Conservation (phyloP, 768 basidiomycete species). For the Myochromella boudieri region DNA sequence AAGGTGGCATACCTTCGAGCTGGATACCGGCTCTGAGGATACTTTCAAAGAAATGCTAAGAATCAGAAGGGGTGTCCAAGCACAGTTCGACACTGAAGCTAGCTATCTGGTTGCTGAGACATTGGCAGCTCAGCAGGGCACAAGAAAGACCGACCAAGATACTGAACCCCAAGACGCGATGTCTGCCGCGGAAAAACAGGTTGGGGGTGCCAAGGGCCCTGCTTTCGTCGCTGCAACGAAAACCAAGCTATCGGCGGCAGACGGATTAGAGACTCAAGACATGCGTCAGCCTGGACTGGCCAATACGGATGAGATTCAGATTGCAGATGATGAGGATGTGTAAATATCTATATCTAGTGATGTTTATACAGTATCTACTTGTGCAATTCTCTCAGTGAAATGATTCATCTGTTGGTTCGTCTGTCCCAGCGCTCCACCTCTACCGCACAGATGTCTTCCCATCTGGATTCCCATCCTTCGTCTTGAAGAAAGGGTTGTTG, state of each 20-base stretch:
- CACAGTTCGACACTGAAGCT: conserved; percentile 97
- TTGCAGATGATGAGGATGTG: conserved; percentile 78
- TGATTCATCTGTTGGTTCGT: no score
- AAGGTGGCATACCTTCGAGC: conserved; percentile 97
- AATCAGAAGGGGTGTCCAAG: conserved; percentile 97
- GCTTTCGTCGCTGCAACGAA: conserved; percentile 79
- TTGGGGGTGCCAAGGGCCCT: conserved; percentile 53
- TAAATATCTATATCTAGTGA: conserved; percentile 13
- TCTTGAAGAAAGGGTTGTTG: conserved; percentile 69
- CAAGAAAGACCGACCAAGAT: conserved; percentile 44
- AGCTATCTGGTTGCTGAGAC: conserved; percentile 92
- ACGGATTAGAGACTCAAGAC: conserved; percentile 33
- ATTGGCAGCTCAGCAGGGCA: conserved; percentile 63
- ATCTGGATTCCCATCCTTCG: conserved; percentile 64
- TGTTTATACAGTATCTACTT: conserved; percentile 11
- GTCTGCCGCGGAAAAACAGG: conserved; percentile 79
- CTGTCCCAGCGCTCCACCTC: conserved; percentile 74
- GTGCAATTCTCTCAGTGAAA: conserved; percentile 12
- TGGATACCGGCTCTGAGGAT: conserved; percentile 98
- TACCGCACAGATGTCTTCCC: conserved; percentile 78
- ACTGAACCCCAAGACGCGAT: conserved; percentile 69
- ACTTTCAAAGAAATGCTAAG: conserved; percentile 95
- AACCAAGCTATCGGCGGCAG: conserved; percentile 37
- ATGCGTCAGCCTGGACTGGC: no score
- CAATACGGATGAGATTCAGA: conserved; percentile 86